A percentile compares a stretch with the other conserved stretches of the same genome.
Evolutionary conservation across 768 basidiomycete genomes (phyloP).

Genomic region (Baorangia bicolor): DNA sequence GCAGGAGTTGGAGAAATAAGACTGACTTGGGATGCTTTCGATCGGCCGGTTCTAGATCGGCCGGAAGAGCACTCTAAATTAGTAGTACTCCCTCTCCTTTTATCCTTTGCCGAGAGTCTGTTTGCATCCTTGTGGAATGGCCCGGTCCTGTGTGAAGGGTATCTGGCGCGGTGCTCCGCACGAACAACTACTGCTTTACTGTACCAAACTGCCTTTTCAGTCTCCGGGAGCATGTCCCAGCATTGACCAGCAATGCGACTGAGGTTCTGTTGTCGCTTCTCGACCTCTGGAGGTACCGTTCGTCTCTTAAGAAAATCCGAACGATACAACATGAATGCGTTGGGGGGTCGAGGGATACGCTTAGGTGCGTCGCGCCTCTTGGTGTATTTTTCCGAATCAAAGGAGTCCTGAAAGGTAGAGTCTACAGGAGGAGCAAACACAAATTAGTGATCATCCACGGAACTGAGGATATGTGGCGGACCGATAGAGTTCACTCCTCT

Average conservation of each 20-base stretch:
- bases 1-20: neutral
- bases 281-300: slow-evolving; percentile 41
- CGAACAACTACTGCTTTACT: slow-evolving; percentile 27
- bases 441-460: neutral
- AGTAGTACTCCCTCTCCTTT: slow-evolving; percentile 34
- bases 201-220: slow-evolving; percentile 38
- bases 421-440: neutral
- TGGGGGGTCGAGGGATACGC: slow-evolving; percentile 49
- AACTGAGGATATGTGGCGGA: neutral
- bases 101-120: slow-evolving; percentile 22
- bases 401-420: slow-evolving; percentile 1
- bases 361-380: slow-evolving; percentile 9
- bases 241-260: slow-evolving; percentile 51
- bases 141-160: slow-evolving; percentile 31
- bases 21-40: slow-evolving; percentile 7
- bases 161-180: slow-evolving; percentile 29
- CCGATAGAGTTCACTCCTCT: no score
- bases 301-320: slow-evolving; percentile 47
- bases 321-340: slow-evolving; percentile 60
- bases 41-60: slow-evolving; percentile 32
- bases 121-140: slow-evolving; percentile 23
- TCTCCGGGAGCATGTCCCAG: slow-evolving; percentile 45
- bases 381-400: neutral
- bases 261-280: slow-evolving; percentile 55
- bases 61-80: slow-evolving; percentile 36